A percentile compares a stretch with the other conserved stretches of the same genome.
phyloP scores from a whole-genome alignment of 129 eudicot genomes.

The Flaveria bidentis region DNA sequence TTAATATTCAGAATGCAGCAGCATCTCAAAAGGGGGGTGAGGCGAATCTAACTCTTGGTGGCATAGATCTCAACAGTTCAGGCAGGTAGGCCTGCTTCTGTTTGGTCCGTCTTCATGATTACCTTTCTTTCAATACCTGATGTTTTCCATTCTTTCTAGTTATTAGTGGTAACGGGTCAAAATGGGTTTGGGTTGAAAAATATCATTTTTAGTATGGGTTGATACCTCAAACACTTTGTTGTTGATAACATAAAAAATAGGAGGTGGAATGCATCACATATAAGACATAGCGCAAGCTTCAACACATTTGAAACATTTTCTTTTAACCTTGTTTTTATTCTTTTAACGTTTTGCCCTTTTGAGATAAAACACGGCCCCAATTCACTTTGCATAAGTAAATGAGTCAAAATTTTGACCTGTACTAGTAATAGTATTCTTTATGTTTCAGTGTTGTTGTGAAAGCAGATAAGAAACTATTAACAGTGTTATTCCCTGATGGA shows the following conservation, averaged over 20 bases:
- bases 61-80: conserved; percentile 98
- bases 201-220: not conserved
- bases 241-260: not conserved
- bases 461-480: conserved; percentile 82
- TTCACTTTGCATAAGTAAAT: not conserved
- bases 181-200: not conserved
- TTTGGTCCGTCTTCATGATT: conserved; percentile 7
- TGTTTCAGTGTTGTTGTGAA: conserved; percentile 80
- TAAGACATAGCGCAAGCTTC: not conserved
- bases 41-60: conserved; percentile 93
- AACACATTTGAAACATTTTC: not conserved
- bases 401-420: not conserved
- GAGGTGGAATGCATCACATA: not conserved
- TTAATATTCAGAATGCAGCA: conserved; percentile 56
- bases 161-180: not conserved
- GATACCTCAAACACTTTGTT: not conserved
- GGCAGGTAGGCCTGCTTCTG: conserved; percentile 74
- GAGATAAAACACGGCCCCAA: not conserved
- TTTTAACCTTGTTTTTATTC: not conserved
- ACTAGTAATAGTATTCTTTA: not conserved
- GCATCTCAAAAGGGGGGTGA: conserved; percentile 80
- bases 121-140: not conserved
- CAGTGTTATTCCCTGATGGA: conserved; percentile 84
- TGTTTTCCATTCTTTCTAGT: not conserved
- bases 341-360: not conserved